A percentile compares a stretch with the other conserved stretches of the same genome.
Conservation (phyloP, 2,329 filamentous ascomycete species). For the Ceratocystis huliohia region DNA sequence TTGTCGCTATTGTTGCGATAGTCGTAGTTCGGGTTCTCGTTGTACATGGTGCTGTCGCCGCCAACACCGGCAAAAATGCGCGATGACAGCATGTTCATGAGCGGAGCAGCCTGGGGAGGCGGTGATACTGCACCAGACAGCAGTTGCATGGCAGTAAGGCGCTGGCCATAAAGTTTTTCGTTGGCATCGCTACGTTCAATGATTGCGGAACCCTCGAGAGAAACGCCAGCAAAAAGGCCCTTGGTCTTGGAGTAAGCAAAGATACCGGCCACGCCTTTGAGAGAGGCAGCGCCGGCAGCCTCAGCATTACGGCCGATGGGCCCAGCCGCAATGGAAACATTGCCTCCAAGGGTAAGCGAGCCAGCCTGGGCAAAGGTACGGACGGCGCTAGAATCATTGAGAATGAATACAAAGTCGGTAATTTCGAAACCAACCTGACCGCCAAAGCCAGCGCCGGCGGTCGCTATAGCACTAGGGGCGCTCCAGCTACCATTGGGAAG, state of each 20-base stretch:
- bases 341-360: constrained; percentile 83
- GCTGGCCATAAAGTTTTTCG: constrained; percentile 81
- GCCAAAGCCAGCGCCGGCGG: constrained; percentile 68
- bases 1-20: constrained; percentile 37
- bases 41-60: constrained; percentile 64
- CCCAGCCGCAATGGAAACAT: constrained; percentile 89
- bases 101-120: constrained; percentile 68
- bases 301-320: constrained; percentile 91
- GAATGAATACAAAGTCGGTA: constrained; percentile 94
- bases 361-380: constrained; percentile 89
- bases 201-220: constrained; percentile 81
- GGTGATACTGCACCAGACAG: constrained; percentile 65
- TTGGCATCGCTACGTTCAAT: constrained; percentile 95
- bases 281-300: constrained; percentile 82
- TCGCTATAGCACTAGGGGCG: constrained; percentile 68
- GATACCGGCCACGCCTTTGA: constrained; percentile 78
- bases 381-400: constrained; percentile 82
- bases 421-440: constrained; percentile 80
- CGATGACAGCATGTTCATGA: constrained; percentile 76
- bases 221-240: constrained; percentile 90
- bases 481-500: constrained; percentile 69
- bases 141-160: constrained; percentile 69
- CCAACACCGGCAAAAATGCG: constrained; percentile 62
- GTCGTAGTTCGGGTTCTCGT: constrained; percentile 83
- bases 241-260: constrained; percentile 98